Evolutionary conservation across 805 yeast species (phyloP).

Genomic region (Teunomyces atbi): DNA sequence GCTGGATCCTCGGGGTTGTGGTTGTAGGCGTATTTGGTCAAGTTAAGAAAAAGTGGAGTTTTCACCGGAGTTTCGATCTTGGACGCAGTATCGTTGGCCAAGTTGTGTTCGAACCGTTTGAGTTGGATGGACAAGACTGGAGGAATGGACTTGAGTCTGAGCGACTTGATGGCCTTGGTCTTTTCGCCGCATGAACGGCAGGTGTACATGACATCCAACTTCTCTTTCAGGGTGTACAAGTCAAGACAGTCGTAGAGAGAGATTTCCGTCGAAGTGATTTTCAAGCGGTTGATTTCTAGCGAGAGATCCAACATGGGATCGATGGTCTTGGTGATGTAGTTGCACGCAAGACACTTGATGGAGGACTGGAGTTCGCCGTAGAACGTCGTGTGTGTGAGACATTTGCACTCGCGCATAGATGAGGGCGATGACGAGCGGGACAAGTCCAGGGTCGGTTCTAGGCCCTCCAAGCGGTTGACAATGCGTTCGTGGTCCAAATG

Average conservation of each 20-base stretch:
- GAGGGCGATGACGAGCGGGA: neutral
- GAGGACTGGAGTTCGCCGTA: constrained; percentile 81
- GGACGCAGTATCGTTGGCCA: constrained; percentile 46
- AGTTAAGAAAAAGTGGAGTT: constrained; percentile 71
- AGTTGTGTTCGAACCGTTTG: constrained; percentile 70
- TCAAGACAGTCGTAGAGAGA: constrained; percentile 62
- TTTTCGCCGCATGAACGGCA: constrained; percentile 65
- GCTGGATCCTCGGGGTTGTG: constrained; percentile 8
- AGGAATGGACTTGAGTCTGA: constrained; percentile 68
- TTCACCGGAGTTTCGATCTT: constrained; percentile 75
- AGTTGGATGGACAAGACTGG: constrained; percentile 80
- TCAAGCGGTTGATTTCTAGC: constrained; percentile 55
- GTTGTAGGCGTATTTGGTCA: constrained; percentile 54
- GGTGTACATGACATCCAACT: constrained; percentile 67
- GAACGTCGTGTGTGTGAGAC: constrained; percentile 81
- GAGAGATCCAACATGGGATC: constrained; percentile 93
- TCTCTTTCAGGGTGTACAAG: constrained; percentile 76
- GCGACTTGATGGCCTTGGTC: constrained; percentile 67
- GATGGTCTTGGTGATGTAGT: constrained; percentile 59
- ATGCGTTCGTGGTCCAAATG: constrained; percentile 48
- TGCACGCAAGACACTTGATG: constrained; percentile 71
- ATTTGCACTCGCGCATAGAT: constrained; percentile 48
- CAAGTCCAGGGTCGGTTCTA: neutral
- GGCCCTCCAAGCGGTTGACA: constrained; percentile 7
- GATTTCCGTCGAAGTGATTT: constrained; percentile 17